Conservation (phyloP, 148 eudicot species). For the Heliosperma pusillum region DNA sequence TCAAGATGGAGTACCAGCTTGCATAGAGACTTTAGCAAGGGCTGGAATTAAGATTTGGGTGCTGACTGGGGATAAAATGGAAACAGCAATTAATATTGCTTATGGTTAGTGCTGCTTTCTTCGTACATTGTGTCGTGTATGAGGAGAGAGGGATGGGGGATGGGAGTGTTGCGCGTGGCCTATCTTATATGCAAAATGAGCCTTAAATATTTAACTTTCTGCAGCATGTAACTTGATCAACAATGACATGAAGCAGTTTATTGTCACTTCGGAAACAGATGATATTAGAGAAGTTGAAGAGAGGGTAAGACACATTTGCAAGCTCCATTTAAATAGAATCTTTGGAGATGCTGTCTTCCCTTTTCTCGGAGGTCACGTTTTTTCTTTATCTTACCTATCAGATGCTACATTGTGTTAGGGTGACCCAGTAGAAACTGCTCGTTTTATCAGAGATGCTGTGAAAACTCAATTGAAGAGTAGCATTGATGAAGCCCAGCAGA, state of each 20-base stretch:
- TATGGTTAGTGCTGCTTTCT: slow-evolving; percentile 53
- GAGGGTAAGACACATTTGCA: slow-evolving; percentile 43
- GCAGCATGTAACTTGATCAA: slow-evolving; percentile 91
- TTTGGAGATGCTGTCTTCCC: slow-evolving; percentile 8
- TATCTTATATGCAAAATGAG: background rate
- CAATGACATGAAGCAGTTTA: slow-evolving; percentile 90
- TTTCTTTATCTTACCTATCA: slow-evolving; percentile 5
- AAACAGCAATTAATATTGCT: slow-evolving; percentile 95
- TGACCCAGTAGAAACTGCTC: slow-evolving; percentile 88
- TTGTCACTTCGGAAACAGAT: slow-evolving; percentile 96
- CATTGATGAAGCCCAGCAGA: slow-evolving; percentile 64
- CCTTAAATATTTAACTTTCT: slow-evolving; percentile 14
- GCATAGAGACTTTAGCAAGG: slow-evolving; percentile 88
- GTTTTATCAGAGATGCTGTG: slow-evolving; percentile 57
- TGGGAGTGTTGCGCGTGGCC: background rate
- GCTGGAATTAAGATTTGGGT: slow-evolving; percentile 99
- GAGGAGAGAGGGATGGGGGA: background rate
- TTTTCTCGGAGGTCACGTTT: background rate
- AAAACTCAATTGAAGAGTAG: slow-evolving; percentile 60
- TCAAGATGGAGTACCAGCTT: slow-evolving; percentile 95
- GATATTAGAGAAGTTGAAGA: slow-evolving; percentile 86
- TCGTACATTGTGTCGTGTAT: background rate
- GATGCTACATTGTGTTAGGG: slow-evolving; percentile 45
- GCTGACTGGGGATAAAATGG: slow-evolving; percentile 97
- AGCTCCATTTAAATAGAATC: background rate